Percentiles rank a stretch among this genome's conserved stretches.
These are phyloP conservation scores for Glycine latifolia DNA, from an alignment of 306 rosid species.

Conservation along the genomic window DNA sequence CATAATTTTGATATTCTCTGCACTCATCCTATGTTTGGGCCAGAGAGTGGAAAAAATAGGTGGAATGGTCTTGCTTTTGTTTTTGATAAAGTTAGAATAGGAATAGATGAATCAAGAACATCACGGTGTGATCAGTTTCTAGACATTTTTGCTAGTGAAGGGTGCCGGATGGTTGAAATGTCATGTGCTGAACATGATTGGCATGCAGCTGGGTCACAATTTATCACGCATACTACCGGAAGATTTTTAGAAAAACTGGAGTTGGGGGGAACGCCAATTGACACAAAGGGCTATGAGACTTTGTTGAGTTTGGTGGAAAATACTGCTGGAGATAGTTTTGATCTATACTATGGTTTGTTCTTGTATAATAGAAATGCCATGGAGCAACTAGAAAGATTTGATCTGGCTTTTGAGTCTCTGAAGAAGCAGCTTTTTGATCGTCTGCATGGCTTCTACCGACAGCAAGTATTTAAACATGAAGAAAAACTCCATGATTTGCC, in stretches of 20 bases:
- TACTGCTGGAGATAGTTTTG: slow-evolving; percentile 91
- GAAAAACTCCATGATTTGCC: slow-evolving; percentile 43
- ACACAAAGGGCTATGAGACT: slow-evolving; percentile 86
- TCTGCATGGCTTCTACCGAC: slow-evolving; percentile 65
- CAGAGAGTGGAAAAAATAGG: slow-evolving; percentile 88
- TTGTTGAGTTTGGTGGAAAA: slow-evolving; percentile 81
- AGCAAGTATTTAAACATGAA: slow-evolving; percentile 60
- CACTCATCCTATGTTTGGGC: slow-evolving; percentile 97
- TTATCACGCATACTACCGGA: slow-evolving; percentile 87
- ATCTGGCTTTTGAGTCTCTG: slow-evolving; percentile 69
- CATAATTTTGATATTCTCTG: slow-evolving; percentile 78
- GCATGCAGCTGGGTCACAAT: slow-evolving; percentile 91
- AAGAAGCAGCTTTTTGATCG: slow-evolving; percentile 83
- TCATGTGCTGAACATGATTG: slow-evolving; percentile 88
- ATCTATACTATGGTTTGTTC: slow-evolving; percentile 89
- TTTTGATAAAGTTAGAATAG: slow-evolving; percentile 79
- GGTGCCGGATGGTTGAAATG: slow-evolving; percentile 94
- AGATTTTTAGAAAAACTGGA: slow-evolving; percentile 74
- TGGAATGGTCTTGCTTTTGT: slow-evolving; percentile 81
- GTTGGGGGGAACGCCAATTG: slow-evolving; percentile 74
- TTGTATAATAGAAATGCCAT: slow-evolving; percentile 84
- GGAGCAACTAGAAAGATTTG: slow-evolving; percentile 77
- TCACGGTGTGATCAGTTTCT: slow-evolving; percentile 76
- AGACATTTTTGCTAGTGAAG: slow-evolving; percentile 76
- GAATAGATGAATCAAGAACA: slow-evolving; percentile 60